Evolutionary conservation across 352 stramenopile species (phyloP), one percentile per base, ranked within the genome.

Genomic region (Globisporangium cystogenes): DNA sequence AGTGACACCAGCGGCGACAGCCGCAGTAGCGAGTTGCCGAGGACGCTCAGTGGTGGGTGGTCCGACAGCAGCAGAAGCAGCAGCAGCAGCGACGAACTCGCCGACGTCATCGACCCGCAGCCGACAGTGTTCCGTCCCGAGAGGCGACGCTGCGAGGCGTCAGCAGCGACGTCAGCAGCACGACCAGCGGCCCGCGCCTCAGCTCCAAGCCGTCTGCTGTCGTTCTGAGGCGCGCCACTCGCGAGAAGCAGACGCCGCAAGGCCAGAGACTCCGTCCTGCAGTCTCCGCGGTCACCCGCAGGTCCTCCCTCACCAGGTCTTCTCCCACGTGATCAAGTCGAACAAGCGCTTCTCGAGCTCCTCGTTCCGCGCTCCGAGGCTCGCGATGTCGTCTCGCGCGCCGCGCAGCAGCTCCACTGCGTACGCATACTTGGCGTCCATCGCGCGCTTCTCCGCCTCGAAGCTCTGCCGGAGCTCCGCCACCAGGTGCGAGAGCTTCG

Each of bases 341-440:
- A 70, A 51, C 5, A 85, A 51, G 50, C 83, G 56, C 23, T 64
- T 64, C 33, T 90, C 70, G 14, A 91, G 64, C 41, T 79, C 67
- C 14, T 68, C 51, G 53, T 93, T 93, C n/a, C 65, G 59, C 21
- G 59, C 54, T 1, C 60, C 63, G 1, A 93, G 68, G 43, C 66
- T 51, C 11, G 78, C 58, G 44, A 93, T 83, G 49, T 93, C 83
- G 49, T 85, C 74, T 12, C 71, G 64, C 16, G 80, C 75, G n/a
- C 76, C 64, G 2, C 73, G 73, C 51, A 92, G 49, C 21, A 92
- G 59, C 45, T 60, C 43, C 3, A 83, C 63, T 0, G 64, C 74
- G 42, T 82, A 70, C 7, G 68, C 67, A 43, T 74, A 85, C 39
- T 82, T 79, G 15, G 67, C 63, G 18, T 86, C 56, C 53, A 87